Conservation (phyloP, 2,329 filamentous ascomycete species). For the Calonectria pauciramosa region DNA sequence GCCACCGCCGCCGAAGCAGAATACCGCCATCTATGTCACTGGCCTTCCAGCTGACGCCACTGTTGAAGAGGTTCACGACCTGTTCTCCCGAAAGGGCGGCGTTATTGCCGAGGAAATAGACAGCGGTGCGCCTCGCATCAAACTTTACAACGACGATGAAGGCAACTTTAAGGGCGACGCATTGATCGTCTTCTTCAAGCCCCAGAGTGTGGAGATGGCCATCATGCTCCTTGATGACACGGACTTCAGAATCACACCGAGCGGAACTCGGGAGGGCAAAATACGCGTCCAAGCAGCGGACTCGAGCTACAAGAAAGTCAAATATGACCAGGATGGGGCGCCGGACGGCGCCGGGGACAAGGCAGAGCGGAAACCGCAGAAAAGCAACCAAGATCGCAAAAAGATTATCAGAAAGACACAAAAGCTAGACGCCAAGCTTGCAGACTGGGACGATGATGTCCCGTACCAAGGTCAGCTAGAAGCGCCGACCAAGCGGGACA, state of each 20-base stretch:
- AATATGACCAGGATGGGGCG: slow-evolving; percentile 67
- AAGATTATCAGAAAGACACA: slow-evolving; percentile 94
- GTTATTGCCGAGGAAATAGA: slow-evolving; percentile 97
- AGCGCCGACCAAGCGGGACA: slow-evolving; percentile 74
- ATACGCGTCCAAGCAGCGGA: slow-evolving; percentile 91
- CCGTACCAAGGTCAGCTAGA: slow-evolving; percentile 62
- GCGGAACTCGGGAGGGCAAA: slow-evolving; percentile 68
- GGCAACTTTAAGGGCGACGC: slow-evolving; percentile 95
- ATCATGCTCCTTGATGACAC: slow-evolving; percentile 86
- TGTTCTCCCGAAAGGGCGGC: slow-evolving; percentile 87
- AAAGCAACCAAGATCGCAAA: slow-evolving; percentile 79
- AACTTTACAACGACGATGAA: slow-evolving; percentile 86
- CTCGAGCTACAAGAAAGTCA: slow-evolving; percentile 89
- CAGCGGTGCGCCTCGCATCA: slow-evolving; percentile 88
- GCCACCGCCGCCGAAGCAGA: slow-evolving; percentile 71
- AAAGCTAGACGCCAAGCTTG: slow-evolving; percentile 90
- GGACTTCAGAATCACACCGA: slow-evolving; percentile 77
- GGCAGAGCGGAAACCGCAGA: slow-evolving; percentile 58
- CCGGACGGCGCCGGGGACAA: slow-evolving; percentile 36
- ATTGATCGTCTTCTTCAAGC: slow-evolving; percentile 93
- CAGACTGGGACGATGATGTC: slow-evolving; percentile 96
- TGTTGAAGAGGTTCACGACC: slow-evolving; percentile 82
- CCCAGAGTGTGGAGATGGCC: slow-evolving; percentile 90
- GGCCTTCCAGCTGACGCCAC: slow-evolving; percentile 86
- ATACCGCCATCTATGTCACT: slow-evolving; percentile 93